These are phyloP conservation scores for Yarrowia sp. DNA, from an alignment of 805 yeast genomes.

Conservation along the genomic window DNA sequence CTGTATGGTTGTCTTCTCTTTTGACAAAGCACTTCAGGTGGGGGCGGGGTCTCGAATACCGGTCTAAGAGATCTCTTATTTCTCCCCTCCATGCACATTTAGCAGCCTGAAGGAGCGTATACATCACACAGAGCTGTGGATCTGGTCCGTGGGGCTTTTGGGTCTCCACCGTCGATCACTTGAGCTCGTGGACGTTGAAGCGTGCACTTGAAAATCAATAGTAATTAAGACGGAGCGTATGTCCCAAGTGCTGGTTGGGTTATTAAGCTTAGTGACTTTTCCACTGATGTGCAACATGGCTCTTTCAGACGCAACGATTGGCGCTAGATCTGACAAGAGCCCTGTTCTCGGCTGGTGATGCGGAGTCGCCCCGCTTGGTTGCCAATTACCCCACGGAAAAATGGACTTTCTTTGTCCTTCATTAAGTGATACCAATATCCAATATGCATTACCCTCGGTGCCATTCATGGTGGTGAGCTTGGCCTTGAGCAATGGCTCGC, in stretches of 20 bases:
- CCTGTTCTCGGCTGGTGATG: not conserved
- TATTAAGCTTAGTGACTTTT: conserved; percentile 1
- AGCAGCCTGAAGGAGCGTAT: too few species aligned
- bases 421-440: not conserved
- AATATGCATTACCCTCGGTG: not conserved
- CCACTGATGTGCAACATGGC: conserved; percentile 26
- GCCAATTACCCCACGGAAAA: conserved; percentile 12
- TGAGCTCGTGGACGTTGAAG: not conserved
- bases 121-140: too few species aligned
- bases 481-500: not conserved
- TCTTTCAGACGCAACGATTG: conserved; percentile 10
- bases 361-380: not conserved
- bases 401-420: not conserved
- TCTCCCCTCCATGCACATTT: too few species aligned
- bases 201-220: not conserved
- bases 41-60: too few species aligned
- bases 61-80: too few species aligned
- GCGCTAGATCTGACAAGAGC: not conserved
- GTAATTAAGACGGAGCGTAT: not conserved
- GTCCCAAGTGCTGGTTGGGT: too few species aligned
- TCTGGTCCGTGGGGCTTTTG: too few species aligned
- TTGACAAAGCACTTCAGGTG: too few species aligned
- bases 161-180: not conserved
- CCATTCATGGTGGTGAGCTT: conserved; percentile 8
- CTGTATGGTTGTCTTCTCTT: too few species aligned